Evolutionary conservation across 768 basidiomycete species (phyloP), one percentile per base, ranked within the genome.

Genomic region (Boletus fagicola): DNA sequence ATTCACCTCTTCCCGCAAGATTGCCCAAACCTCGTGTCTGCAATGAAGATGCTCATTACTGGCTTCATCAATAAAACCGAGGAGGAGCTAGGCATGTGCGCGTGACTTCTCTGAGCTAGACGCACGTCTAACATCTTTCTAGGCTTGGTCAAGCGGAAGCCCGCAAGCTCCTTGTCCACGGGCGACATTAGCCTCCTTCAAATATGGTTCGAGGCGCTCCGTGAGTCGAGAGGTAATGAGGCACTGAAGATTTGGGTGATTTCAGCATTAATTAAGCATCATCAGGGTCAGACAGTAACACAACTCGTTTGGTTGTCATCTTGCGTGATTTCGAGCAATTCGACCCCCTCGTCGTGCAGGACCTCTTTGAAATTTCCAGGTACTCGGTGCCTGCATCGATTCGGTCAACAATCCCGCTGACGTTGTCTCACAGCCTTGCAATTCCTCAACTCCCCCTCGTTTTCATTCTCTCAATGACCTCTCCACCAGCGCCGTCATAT

Each of bases 321-420:
- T 64, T 92, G 22, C 87, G 90, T 54, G 85, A 88, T 54, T 90
- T 92, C 60, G 90, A 92, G 64, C 82, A 85, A 65, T 82, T 88
- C 49, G 87, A 89, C 54, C 72, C 81, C 0, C 53, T 60, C 2
- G 77, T 91, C 3, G 68, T 92, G 48, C 83, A 86, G 63, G 88
- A 92, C 62, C 64, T 90, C 18, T 82, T 90, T 42, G 79, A 86
- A 52, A 84, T 91, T 36, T 88, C 81, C 76, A 88, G 86, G 89
- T 85, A 50, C 59, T 31, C 67, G 48, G 13, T 31, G 15, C 40
- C n/a, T 36, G 38, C 47, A 38, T 49, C 20, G 2, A 33, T 45
- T 39, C 42, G 8, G 20, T 31, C 13, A 0, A 35, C 15, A 18
- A 40, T 26, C 18, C 24, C 9, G 11, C 54, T 67, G 20, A 64